Evolutionary conservation across 495 filamentous ascomycete species (phyloP).

Genomic region (Penicillium macrosclerotiorum): DNA sequence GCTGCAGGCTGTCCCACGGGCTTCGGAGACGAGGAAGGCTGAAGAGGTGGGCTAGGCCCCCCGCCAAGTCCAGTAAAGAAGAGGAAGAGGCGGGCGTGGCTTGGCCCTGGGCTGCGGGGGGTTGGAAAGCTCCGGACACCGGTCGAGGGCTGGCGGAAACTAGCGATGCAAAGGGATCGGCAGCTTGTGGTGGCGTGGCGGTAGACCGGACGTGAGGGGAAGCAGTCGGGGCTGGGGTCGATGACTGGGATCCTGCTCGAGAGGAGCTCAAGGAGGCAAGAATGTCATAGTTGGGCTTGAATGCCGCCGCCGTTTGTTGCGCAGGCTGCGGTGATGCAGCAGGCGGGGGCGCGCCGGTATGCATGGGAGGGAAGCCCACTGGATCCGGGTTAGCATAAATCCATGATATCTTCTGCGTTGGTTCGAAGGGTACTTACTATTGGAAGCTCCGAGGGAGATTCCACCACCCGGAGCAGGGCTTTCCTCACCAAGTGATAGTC

Average conservation of each 20-base stretch:
- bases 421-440: conserved; percentile 45
- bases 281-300: conserved; percentile 59
- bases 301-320: conserved; percentile 35
- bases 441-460: conserved; percentile 77
- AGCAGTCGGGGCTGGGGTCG: conserved; percentile 39
- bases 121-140: conserved; percentile 32
- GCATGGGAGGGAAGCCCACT: conserved; percentile 25
- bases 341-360: conserved; percentile 26
- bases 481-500: conserved; percentile 63
- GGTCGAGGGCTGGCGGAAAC: conserved; percentile 53
- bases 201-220: conserved; percentile 36
- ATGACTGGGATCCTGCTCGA: conserved; percentile 46
- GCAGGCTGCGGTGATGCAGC: conserved; percentile 24
- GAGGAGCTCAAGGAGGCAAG: conserved; percentile 53
- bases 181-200: conserved; percentile 36
- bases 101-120: conserved; percentile 17
- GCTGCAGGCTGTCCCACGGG: conserved; percentile 26
- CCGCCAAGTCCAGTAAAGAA: conserved; percentile 45
- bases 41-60: conserved; percentile 15
- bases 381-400: conserved; percentile 6
- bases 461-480: conserved; percentile 70
- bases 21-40: too few relatives aligned
- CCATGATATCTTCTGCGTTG: conserved; percentile 1
- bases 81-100: conserved; percentile 27
- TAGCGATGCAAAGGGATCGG: conserved; percentile 72